A percentile compares a stretch with the other conserved stretches of the same genome.
Evolutionary conservation across 371 early-diverging fungal genomes (phyloP).

Genomic region (Nosema muscidifuracis): DNA sequence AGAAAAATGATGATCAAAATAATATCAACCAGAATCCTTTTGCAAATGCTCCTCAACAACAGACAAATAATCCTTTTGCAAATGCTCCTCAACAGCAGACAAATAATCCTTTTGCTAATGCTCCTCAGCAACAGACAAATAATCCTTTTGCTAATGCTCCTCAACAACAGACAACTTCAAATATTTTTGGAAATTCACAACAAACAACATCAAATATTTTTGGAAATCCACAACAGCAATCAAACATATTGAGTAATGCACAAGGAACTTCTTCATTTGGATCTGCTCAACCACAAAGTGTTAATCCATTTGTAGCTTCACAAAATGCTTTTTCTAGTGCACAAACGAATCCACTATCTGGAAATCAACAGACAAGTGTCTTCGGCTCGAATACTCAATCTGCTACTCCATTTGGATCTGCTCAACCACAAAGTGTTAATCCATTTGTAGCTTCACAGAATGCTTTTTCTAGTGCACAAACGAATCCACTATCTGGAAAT

Average conservation of each 20-base stretch:
- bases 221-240: not conserved
- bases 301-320: not conserved
- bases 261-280: not conserved
- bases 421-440: no score
- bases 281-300: not conserved
- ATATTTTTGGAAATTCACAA: not conserved
- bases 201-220: not conserved
- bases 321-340: not conserved
- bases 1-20: not conserved
- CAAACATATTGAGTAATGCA: not conserved
- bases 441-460: no score
- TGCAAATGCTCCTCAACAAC: not conserved
- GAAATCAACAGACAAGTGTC: no score
- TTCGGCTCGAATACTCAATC: no score
- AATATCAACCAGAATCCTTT: no score
- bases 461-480: no score
- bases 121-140: not conserved
- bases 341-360: no score
- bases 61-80: not conserved
- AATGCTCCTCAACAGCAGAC: not conserved
- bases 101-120: not conserved
- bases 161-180: not conserved
- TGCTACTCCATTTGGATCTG: no score
- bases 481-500: no score
- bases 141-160: conserved; percentile 1